These are phyloP conservation scores for Yamadazyma nakazawae DNA, from an alignment of 805 yeast species.

Conservation along the genomic window DNA sequence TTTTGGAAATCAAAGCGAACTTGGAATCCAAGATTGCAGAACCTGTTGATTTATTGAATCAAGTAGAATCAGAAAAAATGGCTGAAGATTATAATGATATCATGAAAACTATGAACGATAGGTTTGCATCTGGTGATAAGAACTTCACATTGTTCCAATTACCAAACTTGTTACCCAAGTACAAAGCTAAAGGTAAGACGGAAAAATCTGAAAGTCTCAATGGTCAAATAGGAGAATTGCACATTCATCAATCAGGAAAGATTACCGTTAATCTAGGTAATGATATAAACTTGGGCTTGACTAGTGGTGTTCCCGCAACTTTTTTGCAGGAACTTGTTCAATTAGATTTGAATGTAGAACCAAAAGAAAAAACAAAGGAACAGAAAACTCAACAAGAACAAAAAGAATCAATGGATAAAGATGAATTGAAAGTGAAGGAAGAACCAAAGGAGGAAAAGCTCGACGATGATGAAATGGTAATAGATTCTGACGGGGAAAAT, in stretches of 20 bases:
- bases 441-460: slow-evolving; percentile 13
- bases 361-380: slow-evolving; percentile 22
- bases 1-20: slow-evolving; percentile 24
- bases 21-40: slow-evolving; percentile 27
- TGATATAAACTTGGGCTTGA: slow-evolving; percentile 58
- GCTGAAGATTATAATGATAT: slow-evolving; percentile 30
- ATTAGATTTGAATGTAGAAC: slow-evolving; percentile 37
- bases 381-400: slow-evolving; percentile 12
- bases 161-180: slow-evolving; percentile 45
- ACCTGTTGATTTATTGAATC: slow-evolving; percentile 27
- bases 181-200: slow-evolving; percentile 15
- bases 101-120: slow-evolving; percentile 23
- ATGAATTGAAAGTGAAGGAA: slow-evolving; percentile 7
- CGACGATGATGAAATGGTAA: slow-evolving; percentile 15
- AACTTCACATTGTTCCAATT: slow-evolving; percentile 45
- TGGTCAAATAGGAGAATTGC: slow-evolving; percentile 71
- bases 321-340: slow-evolving; percentile 73
- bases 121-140: slow-evolving; percentile 19
- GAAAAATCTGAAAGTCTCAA: background rate
- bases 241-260: slow-evolving; percentile 82
- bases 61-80: slow-evolving; percentile 29
- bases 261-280: slow-evolving; percentile 72
- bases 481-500: background rate
- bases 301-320: slow-evolving; percentile 64
- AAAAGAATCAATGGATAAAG: background rate